A percentile compares a stretch with the other conserved stretches of the same genome.
phyloP scores from a whole-genome alignment of 176 grass and related monocot genomes.

The Typha latifolia region DNA sequence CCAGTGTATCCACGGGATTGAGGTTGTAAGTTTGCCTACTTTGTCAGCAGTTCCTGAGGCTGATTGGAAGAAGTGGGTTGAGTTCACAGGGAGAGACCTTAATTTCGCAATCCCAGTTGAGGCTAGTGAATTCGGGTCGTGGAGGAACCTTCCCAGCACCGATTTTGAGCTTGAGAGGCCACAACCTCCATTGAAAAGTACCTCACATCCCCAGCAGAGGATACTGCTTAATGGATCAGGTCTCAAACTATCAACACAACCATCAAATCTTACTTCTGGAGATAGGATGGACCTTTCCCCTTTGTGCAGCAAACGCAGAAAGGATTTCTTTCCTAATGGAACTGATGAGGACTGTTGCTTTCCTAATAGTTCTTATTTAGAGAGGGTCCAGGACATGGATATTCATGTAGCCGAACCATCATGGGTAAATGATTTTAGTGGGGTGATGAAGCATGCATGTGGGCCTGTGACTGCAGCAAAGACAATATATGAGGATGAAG shows the following conservation, averaged over 20 bases:
- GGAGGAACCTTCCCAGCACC: slow-evolving; percentile 62
- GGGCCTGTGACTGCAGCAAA: slow-evolving; percentile 69
- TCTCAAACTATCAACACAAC: slow-evolving; percentile 51
- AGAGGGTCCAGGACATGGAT: slow-evolving; percentile 55
- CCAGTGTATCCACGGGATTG: slow-evolving; percentile 71
- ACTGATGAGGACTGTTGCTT: slow-evolving; percentile 40
- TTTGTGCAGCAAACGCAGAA: slow-evolving; percentile 42
- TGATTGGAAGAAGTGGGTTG: slow-evolving; percentile 50
- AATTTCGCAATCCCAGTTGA: slow-evolving; percentile 53
- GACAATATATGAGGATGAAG: slow-evolving; percentile 65
- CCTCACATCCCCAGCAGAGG: slow-evolving; percentile 29
- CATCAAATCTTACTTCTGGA: slow-evolving; percentile 25
- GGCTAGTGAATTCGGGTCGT: slow-evolving; percentile 55
- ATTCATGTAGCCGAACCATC: slow-evolving; percentile 38
- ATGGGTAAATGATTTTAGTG: slow-evolving; percentile 51
- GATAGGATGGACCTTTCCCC: slow-evolving; percentile 59
- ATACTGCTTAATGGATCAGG: slow-evolving; percentile 49
- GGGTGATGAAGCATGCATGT: slow-evolving; percentile 49
- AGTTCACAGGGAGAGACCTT: slow-evolving; percentile 55
- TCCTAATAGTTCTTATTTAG: slow-evolving; percentile 47
- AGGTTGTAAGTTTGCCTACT: slow-evolving; percentile 42
- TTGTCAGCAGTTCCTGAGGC: slow-evolving; percentile 34
- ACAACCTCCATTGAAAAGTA: slow-evolving; percentile 27
- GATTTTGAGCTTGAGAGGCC: slow-evolving; percentile 72
- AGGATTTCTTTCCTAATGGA: slow-evolving; percentile 36